phyloP scores from a whole-genome alignment of 1,139 yeast genomes.

The Schizosaccharomyces versatilis region DNA sequence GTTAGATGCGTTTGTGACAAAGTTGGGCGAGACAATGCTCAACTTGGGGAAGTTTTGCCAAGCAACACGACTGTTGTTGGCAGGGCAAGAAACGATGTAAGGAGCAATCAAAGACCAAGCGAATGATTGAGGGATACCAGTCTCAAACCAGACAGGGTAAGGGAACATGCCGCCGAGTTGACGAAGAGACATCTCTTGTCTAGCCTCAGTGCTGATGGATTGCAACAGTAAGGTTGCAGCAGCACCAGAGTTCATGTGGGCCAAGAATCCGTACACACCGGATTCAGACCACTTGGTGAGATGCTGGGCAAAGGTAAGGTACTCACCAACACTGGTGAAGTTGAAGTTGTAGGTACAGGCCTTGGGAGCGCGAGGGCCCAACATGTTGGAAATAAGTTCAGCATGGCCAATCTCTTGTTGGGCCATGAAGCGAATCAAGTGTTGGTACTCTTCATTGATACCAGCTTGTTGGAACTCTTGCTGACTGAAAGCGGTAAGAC shows the following conservation, averaged over 20 bases:
- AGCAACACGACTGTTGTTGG: slow-evolving; percentile 5
- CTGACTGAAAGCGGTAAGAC: slow-evolving; percentile 10
- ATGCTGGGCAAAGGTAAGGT: slow-evolving; percentile 9
- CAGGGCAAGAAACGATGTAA: slow-evolving; percentile 9
- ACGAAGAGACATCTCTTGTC: slow-evolving; percentile 11
- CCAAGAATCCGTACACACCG: slow-evolving; percentile 11
- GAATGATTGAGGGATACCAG: slow-evolving; percentile 11
- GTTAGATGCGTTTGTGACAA: slow-evolving; percentile 7
- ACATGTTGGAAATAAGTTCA: slow-evolving; percentile 10
- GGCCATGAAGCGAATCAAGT: slow-evolving; percentile 11
- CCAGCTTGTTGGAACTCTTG: slow-evolving; percentile 11
- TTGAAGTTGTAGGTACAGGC: slow-evolving; percentile 10
- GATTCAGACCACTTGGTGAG: slow-evolving; percentile 12
- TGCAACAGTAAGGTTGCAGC: slow-evolving; percentile 11
- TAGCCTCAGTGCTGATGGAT: slow-evolving; percentile 11
- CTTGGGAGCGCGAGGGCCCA: slow-evolving; percentile 10
- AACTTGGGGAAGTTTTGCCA: slow-evolving; percentile 11
- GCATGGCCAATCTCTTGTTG: slow-evolving; percentile 11
- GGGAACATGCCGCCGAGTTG: slow-evolving; percentile 11
- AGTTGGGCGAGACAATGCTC: slow-evolving; percentile 8
- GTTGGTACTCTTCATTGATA: slow-evolving; percentile 7
- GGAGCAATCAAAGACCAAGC: slow-evolving; percentile 12
- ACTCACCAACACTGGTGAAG: slow-evolving; percentile 8
- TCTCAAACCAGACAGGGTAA: slow-evolving; percentile 11
- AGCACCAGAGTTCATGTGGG: slow-evolving; percentile 11